Percentiles rank a stretch among this genome's conserved stretches.
These are phyloP conservation scores for Vicia faba DNA, from an alignment of 306 rosid species.

Conservation along the genomic window DNA sequence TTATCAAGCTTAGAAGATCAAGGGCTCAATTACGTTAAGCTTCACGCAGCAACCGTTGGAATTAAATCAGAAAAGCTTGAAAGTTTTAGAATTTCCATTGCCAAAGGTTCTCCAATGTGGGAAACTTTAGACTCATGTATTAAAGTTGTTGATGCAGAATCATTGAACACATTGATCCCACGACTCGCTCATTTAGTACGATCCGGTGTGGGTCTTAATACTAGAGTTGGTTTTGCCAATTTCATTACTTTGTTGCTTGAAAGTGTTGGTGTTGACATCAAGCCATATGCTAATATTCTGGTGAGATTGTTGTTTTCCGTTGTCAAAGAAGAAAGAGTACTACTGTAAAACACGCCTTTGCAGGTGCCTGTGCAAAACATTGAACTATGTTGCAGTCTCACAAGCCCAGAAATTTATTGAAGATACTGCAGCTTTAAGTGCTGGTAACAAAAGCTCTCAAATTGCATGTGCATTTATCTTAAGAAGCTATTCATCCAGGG, in stretches of 20 bases:
- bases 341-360: conserved; percentile 86
- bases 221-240: conserved; percentile 97
- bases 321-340: conserved; percentile 79
- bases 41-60: conserved; percentile 93
- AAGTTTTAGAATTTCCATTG: conserved; percentile 83
- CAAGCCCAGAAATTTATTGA: too few species aligned
- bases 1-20: conserved; percentile 97
- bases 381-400: conserved; percentile 59
- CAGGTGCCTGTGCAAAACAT: conserved; percentile 78
- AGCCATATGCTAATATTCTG: conserved; percentile 73
- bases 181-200: conserved; percentile 80
- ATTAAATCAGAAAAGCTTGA: conserved; percentile 88
- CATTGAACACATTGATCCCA: too few species aligned
- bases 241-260: conserved; percentile 77
- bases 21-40: conserved; percentile 88
- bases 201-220: conserved; percentile 95
- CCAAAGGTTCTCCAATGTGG: conserved; percentile 99
- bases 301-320: conserved; percentile 80
- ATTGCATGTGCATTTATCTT: conserved; percentile 79
- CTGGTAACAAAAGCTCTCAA: conserved; percentile 81
- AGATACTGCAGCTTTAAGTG: too few species aligned
- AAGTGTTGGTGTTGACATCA: conserved; percentile 77
- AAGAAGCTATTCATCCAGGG: conserved; percentile 76
- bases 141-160: conserved; percentile 86
- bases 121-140: conserved; percentile 90